A percentile compares a stretch with the other conserved stretches of the same genome.
Evolutionary conservation across 2,329 filamentous ascomycete species (phyloP).

Genomic region (Xylariaceae sp.): DNA sequence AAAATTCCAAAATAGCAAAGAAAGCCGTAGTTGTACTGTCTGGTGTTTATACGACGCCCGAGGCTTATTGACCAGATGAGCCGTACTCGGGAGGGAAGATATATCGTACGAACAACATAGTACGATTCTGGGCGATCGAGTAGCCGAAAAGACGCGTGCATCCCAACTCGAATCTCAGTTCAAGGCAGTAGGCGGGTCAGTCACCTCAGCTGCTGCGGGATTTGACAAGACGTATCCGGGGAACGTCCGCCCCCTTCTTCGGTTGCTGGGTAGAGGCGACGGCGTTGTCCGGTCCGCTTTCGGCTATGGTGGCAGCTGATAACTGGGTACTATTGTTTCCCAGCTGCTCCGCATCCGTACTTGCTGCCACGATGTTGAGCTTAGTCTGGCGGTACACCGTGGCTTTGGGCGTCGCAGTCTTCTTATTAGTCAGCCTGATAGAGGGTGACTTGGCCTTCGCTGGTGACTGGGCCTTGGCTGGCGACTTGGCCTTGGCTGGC

Average conservation of each 20-base stretch:
- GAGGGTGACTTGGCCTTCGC: conserved; percentile 6
- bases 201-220: conserved; percentile 30
- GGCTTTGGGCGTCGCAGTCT: conserved; percentile 16
- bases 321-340: conserved; percentile 7
- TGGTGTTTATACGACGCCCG: no score
- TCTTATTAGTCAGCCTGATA: no score
- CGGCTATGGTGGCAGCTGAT: conserved; percentile 9
- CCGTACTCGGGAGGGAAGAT: no score
- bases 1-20: no score
- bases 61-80: no score
- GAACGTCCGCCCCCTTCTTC: conserved; percentile 24
- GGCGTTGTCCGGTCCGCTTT: conserved; percentile 11
- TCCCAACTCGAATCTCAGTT: neutral
- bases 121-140: no score
- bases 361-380: conserved; percentile 23
- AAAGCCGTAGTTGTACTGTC: no score
- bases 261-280: conserved; percentile 13
- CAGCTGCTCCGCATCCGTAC: conserved; percentile 12
- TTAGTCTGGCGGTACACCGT: conserved; percentile 17
- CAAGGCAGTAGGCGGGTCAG: no score
- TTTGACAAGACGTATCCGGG: conserved; percentile 28
- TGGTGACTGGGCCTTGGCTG: conserved; percentile 24
- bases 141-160: neutral
- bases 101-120: no score
- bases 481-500: conserved; percentile 26